Conservation (phyloP, 139 green algal genomes). For the Tetraselmis striata region DNA sequence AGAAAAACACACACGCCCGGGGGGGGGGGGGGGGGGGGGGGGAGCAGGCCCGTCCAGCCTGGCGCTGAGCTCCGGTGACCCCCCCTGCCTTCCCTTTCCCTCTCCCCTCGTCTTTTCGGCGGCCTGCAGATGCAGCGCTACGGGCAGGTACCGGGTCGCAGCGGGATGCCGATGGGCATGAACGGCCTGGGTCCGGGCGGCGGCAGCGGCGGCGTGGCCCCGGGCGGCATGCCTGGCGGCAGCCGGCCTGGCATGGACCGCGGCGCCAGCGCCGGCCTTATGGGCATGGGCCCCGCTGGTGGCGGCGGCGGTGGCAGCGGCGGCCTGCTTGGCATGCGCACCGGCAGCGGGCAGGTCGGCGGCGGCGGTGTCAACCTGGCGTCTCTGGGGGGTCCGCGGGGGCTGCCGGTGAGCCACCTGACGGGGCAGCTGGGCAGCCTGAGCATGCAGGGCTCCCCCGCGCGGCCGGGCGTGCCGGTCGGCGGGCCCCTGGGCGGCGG, state of each 20-base stretch:
- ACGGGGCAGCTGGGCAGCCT: slow-evolving; percentile 6
- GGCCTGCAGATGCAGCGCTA: slow-evolving; percentile 11
- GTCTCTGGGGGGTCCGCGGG: slow-evolving; percentile 22
- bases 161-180: slow-evolving; percentile 8
- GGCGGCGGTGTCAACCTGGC: neutral
- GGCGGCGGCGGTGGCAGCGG: neutral
- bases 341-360: neutral
- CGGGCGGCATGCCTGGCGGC: neutral
- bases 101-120: too few species aligned
- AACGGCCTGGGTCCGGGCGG: slow-evolving; percentile 6
- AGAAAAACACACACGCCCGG: too few species aligned
- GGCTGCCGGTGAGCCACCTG: slow-evolving; percentile 24
- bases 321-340: slow-evolving; percentile 3
- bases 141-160: slow-evolving; percentile 4
- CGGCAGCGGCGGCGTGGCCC: neutral
- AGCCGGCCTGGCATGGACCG: slow-evolving; percentile 1
- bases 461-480: neutral
- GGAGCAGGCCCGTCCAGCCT: too few species aligned
- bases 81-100: too few species aligned
- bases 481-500: too few species aligned
- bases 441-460: slow-evolving; percentile 3
- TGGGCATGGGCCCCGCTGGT: slow-evolving; percentile 3
- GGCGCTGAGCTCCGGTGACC: too few species aligned
- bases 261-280: slow-evolving; percentile 1
- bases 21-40: too few species aligned